Base-by-base conservation (phyloP, 768 basidiomycete species). In the Obba rivulosa region DNA sequence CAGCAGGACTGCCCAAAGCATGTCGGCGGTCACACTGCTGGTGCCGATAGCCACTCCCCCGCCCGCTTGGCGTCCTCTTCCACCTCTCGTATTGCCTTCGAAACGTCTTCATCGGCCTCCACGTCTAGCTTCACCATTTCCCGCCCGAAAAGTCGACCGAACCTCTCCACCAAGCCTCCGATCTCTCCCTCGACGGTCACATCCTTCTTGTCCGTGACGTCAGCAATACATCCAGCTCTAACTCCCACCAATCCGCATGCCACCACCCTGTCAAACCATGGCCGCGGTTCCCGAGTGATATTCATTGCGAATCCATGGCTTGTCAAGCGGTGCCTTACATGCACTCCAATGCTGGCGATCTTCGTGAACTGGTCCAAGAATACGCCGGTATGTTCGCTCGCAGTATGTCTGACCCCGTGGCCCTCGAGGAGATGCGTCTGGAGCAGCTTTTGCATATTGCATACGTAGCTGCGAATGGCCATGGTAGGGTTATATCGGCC, bases 261-360 rank as follows among this genome's bases (percentile, higher is more conserved):
- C 4, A 95, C 81, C 43, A 98, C 77, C 48, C 78, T 71, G 58
- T 87, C 74, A 62, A 99, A 97, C 95, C 95, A 98, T 20, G 69
- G 54, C 21, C 83, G 62, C 3, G 92, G 92, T 54, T 96, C 86
- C 23, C 65, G 67, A 0, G 92, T 91, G 50, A 97, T 73, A 66
- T 99, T 99, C 62, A 97, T 69, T 1, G 93, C 81, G 67, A 99
- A 96, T 1, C 96, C 96, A 63, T 99, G 96, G 21, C 84, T 87
- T 38, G 96, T 95, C 47, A 99, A 77, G 38, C 95, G 80, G 62
- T 97, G 94, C 48, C 93, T 83, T 46, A 98, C 84, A 65, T 97
- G 93, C 45, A 99, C 92, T 38, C 96, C 96, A 45, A 99, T 95
- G 60, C 95, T 98, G 16, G 81, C 92, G 57, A 99, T 75, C 66